A percentile compares a stretch with the other conserved stretches of the same genome.
Conservation (phyloP, 1,139 yeast genomes). For the Citeromyces hawaiiensis region DNA sequence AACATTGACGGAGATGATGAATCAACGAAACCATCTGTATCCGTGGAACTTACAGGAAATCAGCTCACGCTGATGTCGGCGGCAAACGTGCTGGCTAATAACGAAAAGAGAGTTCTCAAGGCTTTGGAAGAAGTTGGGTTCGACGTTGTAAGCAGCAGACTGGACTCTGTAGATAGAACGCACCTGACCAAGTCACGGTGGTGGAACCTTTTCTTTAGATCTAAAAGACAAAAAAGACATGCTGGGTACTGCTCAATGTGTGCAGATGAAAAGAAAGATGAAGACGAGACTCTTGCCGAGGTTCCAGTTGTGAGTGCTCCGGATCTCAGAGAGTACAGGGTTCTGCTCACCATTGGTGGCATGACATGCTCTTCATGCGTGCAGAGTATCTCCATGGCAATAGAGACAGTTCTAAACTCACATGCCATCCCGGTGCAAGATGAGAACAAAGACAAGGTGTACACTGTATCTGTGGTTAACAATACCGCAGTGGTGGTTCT, state of each 20-base stretch:
- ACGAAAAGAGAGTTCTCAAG: constrained; percentile 6
- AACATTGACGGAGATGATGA: constrained; percentile 3
- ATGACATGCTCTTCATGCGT: constrained; percentile 60
- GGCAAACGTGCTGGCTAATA: constrained; percentile 4
- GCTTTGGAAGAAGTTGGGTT: constrained; percentile 16
- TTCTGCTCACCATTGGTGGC: constrained; percentile 43
- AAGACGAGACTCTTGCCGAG: constrained; percentile 6
- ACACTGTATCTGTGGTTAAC: constrained; percentile 27
- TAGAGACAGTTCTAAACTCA: constrained; percentile 20
- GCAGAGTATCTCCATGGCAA: constrained; percentile 27
- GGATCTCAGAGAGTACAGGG: constrained; percentile 23
- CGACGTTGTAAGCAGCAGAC: constrained; percentile 10
- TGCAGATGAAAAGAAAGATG: constrained; percentile 9
- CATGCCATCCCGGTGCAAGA: constrained; percentile 6
- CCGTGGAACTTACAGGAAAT: constrained; percentile 2
- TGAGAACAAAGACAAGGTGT: constrained; percentile 16
- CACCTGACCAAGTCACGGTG: not conserved
- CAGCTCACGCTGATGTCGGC: constrained; percentile 7
- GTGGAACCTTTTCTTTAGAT: not conserved
- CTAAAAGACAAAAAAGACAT: constrained; percentile 15
- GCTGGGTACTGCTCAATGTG: constrained; percentile 22
- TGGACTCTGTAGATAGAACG: not conserved
- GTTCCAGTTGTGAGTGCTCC: constrained; percentile 9
- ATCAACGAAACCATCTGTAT: constrained; percentile 1
- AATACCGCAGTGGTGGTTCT: constrained; percentile 31